phyloP scores from a whole-genome alignment of 768 basidiomycete genomes.

The Suillus brevipes region DNA sequence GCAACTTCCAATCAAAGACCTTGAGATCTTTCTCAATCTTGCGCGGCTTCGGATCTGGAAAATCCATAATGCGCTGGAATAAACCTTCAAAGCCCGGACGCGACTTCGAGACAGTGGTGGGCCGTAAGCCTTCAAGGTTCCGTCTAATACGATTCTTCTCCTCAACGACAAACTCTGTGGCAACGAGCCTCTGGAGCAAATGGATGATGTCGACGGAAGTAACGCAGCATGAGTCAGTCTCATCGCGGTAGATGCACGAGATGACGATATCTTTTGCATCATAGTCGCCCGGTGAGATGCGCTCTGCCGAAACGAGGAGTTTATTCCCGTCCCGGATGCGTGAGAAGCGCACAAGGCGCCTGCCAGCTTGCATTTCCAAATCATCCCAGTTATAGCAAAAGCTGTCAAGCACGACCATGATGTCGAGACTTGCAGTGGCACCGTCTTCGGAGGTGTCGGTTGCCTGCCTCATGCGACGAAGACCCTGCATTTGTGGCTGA shows the following conservation, averaged over 20 bases:
- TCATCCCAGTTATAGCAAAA: constrained; percentile 61
- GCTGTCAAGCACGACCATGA: constrained; percentile 54
- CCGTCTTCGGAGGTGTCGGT: constrained; percentile 40
- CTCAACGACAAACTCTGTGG: constrained; percentile 81
- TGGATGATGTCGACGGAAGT: constrained; percentile 97
- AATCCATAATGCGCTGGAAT: constrained; percentile 96
- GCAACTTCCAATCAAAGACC: constrained; percentile 73
- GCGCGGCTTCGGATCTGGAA: constrained; percentile 89
- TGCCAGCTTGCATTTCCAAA: constrained; percentile 65
- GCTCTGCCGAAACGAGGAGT: constrained; percentile 77
- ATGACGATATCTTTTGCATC: constrained; percentile 76
- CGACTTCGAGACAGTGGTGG: constrained; percentile 87
- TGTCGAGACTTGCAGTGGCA: constrained; percentile 57
- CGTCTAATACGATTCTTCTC: constrained; percentile 96
- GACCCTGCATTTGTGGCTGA: constrained; percentile 10
- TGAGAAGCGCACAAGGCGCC: constrained; percentile 86
- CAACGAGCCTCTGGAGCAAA: constrained; percentile 78
- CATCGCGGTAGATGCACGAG: constrained; percentile 90
- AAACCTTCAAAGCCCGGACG: constrained; percentile 80
- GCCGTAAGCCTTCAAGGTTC: constrained; percentile 90
- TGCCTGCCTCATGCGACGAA: constrained; percentile 27
- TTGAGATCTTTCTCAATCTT: constrained; percentile 98
- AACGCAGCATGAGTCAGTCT: constrained; percentile 75
- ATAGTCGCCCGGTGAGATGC: constrained; percentile 74
- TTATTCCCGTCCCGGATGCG: constrained; percentile 75